phyloP scores from a whole-genome alignment of 2,329 filamentous ascomycete genomes.

The Didymella exigua region DNA sequence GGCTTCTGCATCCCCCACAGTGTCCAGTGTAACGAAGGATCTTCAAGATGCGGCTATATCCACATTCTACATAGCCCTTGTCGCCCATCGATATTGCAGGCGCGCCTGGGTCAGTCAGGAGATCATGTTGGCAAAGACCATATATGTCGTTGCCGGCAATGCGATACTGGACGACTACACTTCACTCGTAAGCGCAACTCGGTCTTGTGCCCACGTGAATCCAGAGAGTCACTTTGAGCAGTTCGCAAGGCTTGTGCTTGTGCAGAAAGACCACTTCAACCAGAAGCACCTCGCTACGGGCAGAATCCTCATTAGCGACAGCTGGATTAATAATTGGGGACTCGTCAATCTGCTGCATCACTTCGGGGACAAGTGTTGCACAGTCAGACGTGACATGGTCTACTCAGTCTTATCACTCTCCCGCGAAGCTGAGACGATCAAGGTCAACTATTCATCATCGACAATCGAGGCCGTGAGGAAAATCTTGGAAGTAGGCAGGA shows the following conservation, averaged over 20 bases:
- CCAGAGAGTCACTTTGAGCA: not conserved
- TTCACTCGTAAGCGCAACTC: not conserved
- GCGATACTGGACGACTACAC: not conserved
- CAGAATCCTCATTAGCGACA: not conserved
- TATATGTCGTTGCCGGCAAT: not conserved
- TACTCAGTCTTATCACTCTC: not conserved
- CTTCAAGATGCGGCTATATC: not conserved
- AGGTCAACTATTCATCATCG: not conserved
- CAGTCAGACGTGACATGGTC: not conserved
- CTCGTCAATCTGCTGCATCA: not conserved
- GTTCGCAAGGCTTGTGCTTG: not conserved
- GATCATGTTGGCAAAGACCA: slow-evolving; percentile 1
- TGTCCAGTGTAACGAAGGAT: no score
- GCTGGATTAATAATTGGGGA: not conserved
- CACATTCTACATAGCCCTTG: not conserved
- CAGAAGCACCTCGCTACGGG: not conserved
- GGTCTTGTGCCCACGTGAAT: not conserved
- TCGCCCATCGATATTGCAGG: not conserved
- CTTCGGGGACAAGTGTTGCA: not conserved
- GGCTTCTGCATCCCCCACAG: not conserved
- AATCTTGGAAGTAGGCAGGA: not conserved
- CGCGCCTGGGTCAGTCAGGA: not conserved
- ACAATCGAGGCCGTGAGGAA: not conserved
- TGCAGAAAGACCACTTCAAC: not conserved
- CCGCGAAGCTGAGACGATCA: not conserved